These are phyloP conservation scores for Fraxinus quadrangulata DNA, from an alignment of 257 asterid species.

Conservation along the genomic window DNA sequence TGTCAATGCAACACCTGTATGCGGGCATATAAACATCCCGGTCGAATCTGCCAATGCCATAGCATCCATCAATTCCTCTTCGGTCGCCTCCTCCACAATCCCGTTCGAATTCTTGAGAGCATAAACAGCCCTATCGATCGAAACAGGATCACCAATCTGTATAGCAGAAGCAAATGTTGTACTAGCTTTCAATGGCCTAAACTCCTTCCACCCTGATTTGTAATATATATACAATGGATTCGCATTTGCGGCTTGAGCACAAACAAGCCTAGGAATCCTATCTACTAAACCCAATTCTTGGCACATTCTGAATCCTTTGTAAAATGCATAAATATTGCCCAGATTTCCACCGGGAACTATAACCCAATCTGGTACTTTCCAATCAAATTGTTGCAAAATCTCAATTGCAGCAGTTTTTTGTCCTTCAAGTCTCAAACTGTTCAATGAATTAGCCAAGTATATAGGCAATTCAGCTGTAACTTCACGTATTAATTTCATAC, in stretches of 20 bases:
- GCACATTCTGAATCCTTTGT: conserved; percentile 64
- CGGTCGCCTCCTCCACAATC: conserved; percentile 60
- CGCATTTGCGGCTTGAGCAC: conserved; percentile 60
- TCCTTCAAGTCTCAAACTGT: conserved; percentile 53
- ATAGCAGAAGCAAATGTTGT: conserved; percentile 58
- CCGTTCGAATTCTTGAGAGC: conserved; percentile 50
- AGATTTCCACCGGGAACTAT: conserved; percentile 61
- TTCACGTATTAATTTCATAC: conserved; percentile 51
- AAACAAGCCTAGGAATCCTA: conserved; percentile 51
- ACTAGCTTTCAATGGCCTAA: conserved; percentile 36
- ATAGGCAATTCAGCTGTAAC: conserved; percentile 53
- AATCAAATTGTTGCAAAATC: conserved; percentile 56
- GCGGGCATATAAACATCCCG: conserved; percentile 65
- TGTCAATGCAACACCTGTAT: conserved; percentile 55
- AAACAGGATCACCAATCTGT: conserved; percentile 69
- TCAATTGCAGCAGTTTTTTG: conserved; percentile 63
- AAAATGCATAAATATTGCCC: conserved; percentile 58
- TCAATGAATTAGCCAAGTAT: conserved; percentile 54
- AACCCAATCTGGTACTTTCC: conserved; percentile 74
- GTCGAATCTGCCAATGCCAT: conserved; percentile 66
- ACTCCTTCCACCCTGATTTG: conserved; percentile 48
- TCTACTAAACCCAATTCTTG: conserved; percentile 53
- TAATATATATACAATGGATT: conserved; percentile 47
- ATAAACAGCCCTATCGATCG: conserved; percentile 51
- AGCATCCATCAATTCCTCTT: conserved; percentile 63